Conservation (phyloP, 169 alveolate species). For the Amoebophrya sp. region DNA sequence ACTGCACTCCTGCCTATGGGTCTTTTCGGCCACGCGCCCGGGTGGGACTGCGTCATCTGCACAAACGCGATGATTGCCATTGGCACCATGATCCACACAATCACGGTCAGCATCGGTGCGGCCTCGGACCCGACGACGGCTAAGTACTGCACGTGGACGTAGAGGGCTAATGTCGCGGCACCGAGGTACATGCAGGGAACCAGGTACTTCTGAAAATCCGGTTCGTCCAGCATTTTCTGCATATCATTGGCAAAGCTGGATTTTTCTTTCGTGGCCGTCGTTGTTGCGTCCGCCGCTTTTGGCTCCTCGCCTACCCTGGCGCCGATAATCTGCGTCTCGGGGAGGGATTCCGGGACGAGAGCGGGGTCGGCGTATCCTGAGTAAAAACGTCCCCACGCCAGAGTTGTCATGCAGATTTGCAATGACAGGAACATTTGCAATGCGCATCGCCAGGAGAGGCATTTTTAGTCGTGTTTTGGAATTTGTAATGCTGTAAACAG, state of each 20-base stretch:
- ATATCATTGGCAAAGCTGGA: too few relatives aligned
- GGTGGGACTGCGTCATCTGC: background rate
- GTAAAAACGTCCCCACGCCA: too few relatives aligned
- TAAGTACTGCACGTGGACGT: slow-evolving; percentile 12
- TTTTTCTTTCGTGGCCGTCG: too few relatives aligned
- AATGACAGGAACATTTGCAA: too few relatives aligned
- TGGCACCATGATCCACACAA: background rate
- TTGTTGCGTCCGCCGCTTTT: too few relatives aligned
- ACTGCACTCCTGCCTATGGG: background rate
- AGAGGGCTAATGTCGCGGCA: background rate
- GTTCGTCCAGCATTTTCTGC: background rate
- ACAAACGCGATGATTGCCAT: background rate
- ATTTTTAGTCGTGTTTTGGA: too few relatives aligned
- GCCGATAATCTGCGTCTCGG: background rate
- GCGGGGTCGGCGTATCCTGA: slow-evolving; percentile 10
- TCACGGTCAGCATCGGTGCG: background rate
- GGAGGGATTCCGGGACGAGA: background rate
- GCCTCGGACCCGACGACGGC: background rate
- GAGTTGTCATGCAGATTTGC: too few relatives aligned
- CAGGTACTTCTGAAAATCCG: slow-evolving; percentile 17
- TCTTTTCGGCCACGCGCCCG: background rate
- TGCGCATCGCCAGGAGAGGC: too few relatives aligned
- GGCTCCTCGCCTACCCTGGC: background rate
- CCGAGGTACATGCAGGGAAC: background rate
- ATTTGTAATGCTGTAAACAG: too few relatives aligned